Evolutionary conservation across 2,329 filamentous ascomycete species (phyloP).

Genomic region (Colletotrichum cordylinicola): DNA sequence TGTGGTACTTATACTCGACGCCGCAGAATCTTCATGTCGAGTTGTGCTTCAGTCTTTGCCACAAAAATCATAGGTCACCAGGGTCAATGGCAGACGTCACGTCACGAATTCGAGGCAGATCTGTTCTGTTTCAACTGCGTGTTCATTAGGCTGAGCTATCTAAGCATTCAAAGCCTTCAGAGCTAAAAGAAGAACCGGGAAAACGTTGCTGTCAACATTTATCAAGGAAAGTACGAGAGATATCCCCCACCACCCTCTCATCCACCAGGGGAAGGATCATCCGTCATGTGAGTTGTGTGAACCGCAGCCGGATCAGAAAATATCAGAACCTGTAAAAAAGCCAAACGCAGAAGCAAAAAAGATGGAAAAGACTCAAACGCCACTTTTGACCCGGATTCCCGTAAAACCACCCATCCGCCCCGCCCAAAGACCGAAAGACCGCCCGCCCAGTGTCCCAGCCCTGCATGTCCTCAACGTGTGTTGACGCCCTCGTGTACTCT

Average conservation of each 20-base stretch:
- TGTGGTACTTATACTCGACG: neutral
- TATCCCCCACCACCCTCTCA: neutral
- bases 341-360: neutral
- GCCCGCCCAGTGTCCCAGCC: neutral
- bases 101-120: neutral
- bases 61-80: too few species aligned
- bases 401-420: neutral
- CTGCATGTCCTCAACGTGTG: neutral
- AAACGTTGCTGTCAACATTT: neutral
- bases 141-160: constrained; percentile 24
- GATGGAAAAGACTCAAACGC: neutral
- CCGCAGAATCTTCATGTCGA: too few species aligned
- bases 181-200: neutral
- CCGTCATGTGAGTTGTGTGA: neutral
- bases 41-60: too few species aligned
- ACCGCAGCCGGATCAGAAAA: neutral
- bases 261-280: neutral
- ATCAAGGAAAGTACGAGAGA: neutral
- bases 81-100: neutral
- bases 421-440: neutral
- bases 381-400: neutral
- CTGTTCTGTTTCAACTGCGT: neutral
- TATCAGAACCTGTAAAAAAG: neutral
- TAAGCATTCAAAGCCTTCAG: constrained; percentile 23
- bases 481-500: neutral